Conservation (phyloP, 176 grass and related monocot species). For the Juncus effusus region DNA sequence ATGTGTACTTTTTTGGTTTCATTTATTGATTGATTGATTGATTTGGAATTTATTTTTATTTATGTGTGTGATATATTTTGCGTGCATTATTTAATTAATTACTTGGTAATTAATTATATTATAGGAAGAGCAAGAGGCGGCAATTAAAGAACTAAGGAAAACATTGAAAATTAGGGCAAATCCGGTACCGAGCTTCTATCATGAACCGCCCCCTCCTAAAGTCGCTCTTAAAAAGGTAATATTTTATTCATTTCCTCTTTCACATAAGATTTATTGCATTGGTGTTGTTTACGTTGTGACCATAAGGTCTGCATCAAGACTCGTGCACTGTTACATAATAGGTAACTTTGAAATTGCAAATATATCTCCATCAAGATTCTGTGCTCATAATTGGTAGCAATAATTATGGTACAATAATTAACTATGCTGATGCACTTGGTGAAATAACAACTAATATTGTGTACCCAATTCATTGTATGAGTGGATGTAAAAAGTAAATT, state of each 20-base stretch:
- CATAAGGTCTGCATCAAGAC: background rate
- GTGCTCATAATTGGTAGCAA: too few relatives aligned
- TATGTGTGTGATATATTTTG: too few relatives aligned
- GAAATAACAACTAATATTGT: too few relatives aligned
- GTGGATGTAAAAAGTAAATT: too few relatives aligned
- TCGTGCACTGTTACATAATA: background rate
- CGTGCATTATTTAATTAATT: too few relatives aligned
- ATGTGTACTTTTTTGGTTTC: background rate
- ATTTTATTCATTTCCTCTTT: conserved; percentile 2
- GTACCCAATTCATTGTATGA: too few relatives aligned
- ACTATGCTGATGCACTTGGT: too few relatives aligned
- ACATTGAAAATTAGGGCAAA: conserved; percentile 71
- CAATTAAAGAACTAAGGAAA: conserved; percentile 86
- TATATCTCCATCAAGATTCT: too few relatives aligned
- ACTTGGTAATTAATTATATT: too few relatives aligned
- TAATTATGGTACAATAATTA: too few relatives aligned
- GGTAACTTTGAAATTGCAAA: background rate
- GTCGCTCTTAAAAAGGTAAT: conserved; percentile 91
- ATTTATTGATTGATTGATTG: conserved; percentile 1
- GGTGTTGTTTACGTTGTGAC: background rate
- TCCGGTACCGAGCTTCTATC: conserved; percentile 94
- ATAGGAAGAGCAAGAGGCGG: conserved; percentile 87
- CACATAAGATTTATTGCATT: background rate
- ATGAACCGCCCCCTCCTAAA: conserved; percentile 86
- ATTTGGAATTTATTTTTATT: too few relatives aligned